Evolutionary conservation across 306 rosid species (phyloP), one percentile per base, ranked within the genome.

Genomic region (Biancaea sappan): DNA sequence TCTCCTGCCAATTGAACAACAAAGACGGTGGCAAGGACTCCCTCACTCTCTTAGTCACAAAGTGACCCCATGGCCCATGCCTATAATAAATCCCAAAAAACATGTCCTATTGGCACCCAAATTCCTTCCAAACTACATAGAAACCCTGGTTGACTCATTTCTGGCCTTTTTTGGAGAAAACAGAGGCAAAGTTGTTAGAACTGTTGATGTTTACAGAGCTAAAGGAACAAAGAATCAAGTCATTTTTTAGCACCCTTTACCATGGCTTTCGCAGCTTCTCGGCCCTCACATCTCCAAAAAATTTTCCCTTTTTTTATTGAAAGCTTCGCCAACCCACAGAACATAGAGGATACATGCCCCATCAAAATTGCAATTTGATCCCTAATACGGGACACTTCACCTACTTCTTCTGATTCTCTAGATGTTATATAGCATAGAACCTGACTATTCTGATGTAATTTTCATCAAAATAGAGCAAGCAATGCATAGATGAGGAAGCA

Each of bases 81-180:
- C 98, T 97, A 56, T 94, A 97, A 73, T 89, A 94, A 6, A 94
- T 80, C 32, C 98, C 98, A 29, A 97, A 91, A 32, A 88, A 91
- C 97, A 90, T 84, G 78, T 94, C 98, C 52, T 90, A 90, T 86
- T 89, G 98, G 82, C 93, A 88, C 41, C 98, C 98, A 77, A 88
- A 94, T 87, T 88, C 97, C 98, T 94, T 96, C 98, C 98, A 94
- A 21, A 91, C 98, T 70, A 91, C 32, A 89, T 90, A 91, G 87
- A 97, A 90, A 83, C 91, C 98, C 63, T 94, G 98, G 84, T 94
- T 94, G 51, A 81, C 40, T 63, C 98, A 97, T 83, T 94, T 94
- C 82, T 87, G 66, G 67, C 97, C 98, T 78, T 78, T 87, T 80
- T 83, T 94, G 5, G 95, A 82, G 81, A 79, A 94, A 74, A 88